Evolutionary conservation across 176 grass and related monocot genomes (phyloP).

Genomic region (Phyllostachys edulis): DNA sequence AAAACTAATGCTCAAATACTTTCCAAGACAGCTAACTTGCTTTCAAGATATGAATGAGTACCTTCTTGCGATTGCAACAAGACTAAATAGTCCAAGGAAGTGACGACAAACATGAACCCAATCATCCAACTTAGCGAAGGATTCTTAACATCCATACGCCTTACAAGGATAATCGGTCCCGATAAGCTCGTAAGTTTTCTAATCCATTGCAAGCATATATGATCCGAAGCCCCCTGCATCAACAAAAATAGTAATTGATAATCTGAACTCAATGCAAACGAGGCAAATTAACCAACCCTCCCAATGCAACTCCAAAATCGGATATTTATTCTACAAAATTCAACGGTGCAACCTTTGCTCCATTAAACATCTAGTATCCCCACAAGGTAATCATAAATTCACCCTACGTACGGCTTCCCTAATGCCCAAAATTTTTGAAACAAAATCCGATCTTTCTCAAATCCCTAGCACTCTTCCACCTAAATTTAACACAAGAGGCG

Average conservation of each 20-base stretch:
- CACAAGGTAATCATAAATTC: neutral
- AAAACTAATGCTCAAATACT: constrained; percentile 94
- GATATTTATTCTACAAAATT: neutral
- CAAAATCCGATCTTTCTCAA: neutral
- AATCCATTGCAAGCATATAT: constrained; percentile 90
- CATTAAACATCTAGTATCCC: neutral
- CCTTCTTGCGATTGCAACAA: constrained; percentile 92
- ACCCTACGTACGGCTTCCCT: neutral
- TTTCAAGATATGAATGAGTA: constrained; percentile 15
- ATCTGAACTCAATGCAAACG: neutral
- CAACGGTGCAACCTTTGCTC: neutral
- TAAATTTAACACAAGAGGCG: too few species aligned
- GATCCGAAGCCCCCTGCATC: constrained; percentile 77
- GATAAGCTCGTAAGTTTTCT: constrained; percentile 84
- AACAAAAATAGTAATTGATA: constrained; percentile 14
- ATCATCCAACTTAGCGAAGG: constrained; percentile 93
- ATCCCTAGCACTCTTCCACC: neutral
- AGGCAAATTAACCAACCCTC: neutral
- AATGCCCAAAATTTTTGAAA: neutral
- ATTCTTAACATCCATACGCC: constrained; percentile 83
- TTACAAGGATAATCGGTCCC: constrained; percentile 88
- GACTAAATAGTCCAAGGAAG: constrained; percentile 88
- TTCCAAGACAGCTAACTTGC: constrained; percentile 88
- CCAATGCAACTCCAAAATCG: neutral
- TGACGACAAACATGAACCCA: constrained; percentile 85